A percentile compares a stretch with the other conserved stretches of the same genome.
Conservation (phyloP, 352 stramenopile species). For the Pythium monospermum region DNA sequence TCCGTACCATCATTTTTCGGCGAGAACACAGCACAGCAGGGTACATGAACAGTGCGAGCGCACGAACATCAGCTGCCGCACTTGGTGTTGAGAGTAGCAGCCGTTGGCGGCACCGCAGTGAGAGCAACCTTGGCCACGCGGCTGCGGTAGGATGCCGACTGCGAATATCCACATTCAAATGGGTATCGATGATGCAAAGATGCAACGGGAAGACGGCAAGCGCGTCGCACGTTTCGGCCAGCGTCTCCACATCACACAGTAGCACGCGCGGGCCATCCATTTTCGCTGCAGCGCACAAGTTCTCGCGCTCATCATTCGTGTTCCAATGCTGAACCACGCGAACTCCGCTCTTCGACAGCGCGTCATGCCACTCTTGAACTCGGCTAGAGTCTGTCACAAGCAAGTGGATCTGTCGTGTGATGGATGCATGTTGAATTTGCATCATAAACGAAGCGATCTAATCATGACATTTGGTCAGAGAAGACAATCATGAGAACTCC, state of each 20-base stretch:
- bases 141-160: conserved; percentile 20
- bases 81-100: conserved; percentile 39
- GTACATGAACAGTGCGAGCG: conserved; percentile 60
- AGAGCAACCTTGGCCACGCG: conserved; percentile 46
- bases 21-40: conserved; percentile 64
- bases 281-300: not conserved
- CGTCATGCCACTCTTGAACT: conserved; percentile 4
- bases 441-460: conserved; percentile 9
- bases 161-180: not conserved
- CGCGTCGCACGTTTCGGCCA: not conserved
- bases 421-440: conserved; percentile 7
- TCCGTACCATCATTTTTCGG: conserved; percentile 64
- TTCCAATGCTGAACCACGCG: not conserved
- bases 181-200: conserved; percentile 33
- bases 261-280: conserved; percentile 8
- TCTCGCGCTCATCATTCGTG: not conserved
- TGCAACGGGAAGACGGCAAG: conserved; percentile 8
- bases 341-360: conserved; percentile 4
- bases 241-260: not conserved
- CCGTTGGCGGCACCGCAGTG: conserved; percentile 58
- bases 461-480: no score
- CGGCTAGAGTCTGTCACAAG: conserved; percentile 5
- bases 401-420: conserved; percentile 1
- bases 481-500: no score
- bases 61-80: conserved; percentile 9